phyloP scores from a whole-genome alignment of 1,139 yeast genomes.

The Saccharomyces hybrid region DNA sequence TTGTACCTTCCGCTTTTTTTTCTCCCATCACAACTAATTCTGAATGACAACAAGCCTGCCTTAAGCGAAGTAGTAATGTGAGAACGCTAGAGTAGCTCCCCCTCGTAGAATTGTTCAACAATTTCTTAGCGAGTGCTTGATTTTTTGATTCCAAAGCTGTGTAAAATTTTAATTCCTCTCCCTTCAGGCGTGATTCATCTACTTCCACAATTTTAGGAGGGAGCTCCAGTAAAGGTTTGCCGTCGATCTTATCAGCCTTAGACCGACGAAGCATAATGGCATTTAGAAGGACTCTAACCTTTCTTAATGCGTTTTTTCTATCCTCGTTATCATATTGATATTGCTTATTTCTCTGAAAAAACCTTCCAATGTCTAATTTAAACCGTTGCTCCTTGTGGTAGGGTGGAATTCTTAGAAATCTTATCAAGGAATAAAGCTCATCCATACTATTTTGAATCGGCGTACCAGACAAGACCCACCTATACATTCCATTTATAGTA shows the following conservation, averaged over 20 bases:
- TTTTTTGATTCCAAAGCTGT: conserved; percentile 50
- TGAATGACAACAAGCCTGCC: conserved; percentile 89
- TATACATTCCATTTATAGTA: conserved; percentile 42
- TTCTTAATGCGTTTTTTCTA: conserved; percentile 43
- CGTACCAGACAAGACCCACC: conserved; percentile 89
- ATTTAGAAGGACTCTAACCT: conserved; percentile 63
- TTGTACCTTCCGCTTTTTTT: conserved; percentile 33
- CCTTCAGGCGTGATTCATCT: conserved; percentile 44
- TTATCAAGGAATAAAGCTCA: conserved; percentile 68
- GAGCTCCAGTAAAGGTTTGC: conserved; percentile 61
- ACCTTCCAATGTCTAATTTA: conserved; percentile 49
- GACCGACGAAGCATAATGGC: conserved; percentile 77
- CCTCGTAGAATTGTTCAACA: conserved; percentile 29
- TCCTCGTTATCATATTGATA: conserved; percentile 33
- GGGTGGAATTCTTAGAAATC: conserved; percentile 65
- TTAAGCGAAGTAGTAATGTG: conserved; percentile 63
- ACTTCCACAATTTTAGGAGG: conserved; percentile 55
- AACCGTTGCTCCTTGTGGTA: conserved; percentile 55
- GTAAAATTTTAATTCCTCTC: conserved; percentile 52
- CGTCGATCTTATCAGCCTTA: conserved; percentile 68
- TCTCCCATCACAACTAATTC: conserved; percentile 65
- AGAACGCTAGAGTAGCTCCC: conserved; percentile 55
- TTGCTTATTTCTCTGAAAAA: conserved; percentile 37
- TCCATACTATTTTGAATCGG: conserved; percentile 85
- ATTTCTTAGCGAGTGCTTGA: conserved; percentile 45